Evolutionary conservation across 768 basidiomycete species (phyloP), one percentile per base, ranked within the genome.

Genomic region (Pisolithus orientalis): DNA sequence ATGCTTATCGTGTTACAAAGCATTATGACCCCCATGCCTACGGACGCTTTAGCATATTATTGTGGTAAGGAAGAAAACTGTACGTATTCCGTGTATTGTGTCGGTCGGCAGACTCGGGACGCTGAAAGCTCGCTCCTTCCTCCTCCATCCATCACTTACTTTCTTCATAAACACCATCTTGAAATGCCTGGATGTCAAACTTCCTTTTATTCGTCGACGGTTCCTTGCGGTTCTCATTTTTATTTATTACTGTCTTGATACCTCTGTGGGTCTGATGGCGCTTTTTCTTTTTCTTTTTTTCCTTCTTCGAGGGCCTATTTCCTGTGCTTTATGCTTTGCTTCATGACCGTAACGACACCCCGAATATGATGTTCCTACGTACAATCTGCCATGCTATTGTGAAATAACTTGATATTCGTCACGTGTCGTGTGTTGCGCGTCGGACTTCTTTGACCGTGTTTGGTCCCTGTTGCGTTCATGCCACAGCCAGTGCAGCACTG

Each of bases 11-110:
- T 63, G 32, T 31, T 25, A 24, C 50, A 40, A 53, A 50, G 49
- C 51, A 42, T 62, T 59, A 65, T 64, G 62, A 55, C 58, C 65
- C 63, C 65, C 63, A 56, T 59, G 58, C 34, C 57, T 50, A 62
- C 60, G 65, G 65, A 65, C 58, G 49, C 56, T 48, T 48, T 37
- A 34, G 58, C 62, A 64, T 55, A 53, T 53, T 55, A 58, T 60
- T 46, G 51, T 53, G 57, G 58, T 62, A 50, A 53, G 58, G 64
- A 51, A 31, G 40, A 50, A 21, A 21, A 13, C 6, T n/a, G 34
- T 11, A 34, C 42, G 48, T 39, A 25, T 52, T 58, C 32, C 17
- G 21, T 53, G 49, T 50, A 44, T 42, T 47, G 52, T 55, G 43
- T 21, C 21, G 21, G 21, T 21, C 21, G 54, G 32, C 44, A 40